Evolutionary conservation across 139 green algal genomes (phyloP).

Genomic region (Tetratostichococcus sp.): DNA sequence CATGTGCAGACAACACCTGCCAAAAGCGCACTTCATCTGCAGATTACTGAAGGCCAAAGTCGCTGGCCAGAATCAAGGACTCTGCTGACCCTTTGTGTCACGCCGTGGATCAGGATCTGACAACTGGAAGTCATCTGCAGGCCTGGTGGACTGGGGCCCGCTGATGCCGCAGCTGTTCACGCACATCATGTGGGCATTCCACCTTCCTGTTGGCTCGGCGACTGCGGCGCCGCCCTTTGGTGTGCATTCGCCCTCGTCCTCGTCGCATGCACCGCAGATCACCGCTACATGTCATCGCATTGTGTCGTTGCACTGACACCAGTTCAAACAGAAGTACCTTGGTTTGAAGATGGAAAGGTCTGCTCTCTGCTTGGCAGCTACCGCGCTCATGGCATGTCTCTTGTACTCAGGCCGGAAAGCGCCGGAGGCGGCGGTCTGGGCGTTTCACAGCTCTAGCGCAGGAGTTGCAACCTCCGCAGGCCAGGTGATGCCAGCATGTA

Average conservation of each 20-base stretch:
- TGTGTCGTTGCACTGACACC: background rate
- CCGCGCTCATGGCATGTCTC: too few relatives aligned
- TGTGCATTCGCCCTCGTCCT: constrained; percentile 5
- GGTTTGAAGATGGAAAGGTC: too few relatives aligned
- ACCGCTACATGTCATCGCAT: too few relatives aligned
- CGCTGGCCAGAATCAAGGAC: too few relatives aligned
- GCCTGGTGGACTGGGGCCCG: constrained; percentile 50
- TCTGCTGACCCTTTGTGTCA: too few relatives aligned
- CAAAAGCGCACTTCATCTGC: too few relatives aligned
- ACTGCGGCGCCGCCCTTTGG: constrained; percentile 32
- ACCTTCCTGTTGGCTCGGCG: constrained; percentile 69
- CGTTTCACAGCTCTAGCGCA: background rate
- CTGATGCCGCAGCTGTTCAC: constrained; percentile 55
- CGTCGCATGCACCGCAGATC: background rate
- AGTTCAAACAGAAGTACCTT: too few relatives aligned
- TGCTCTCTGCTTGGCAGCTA: too few relatives aligned
- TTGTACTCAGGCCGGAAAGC: background rate
- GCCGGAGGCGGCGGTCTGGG: too few relatives aligned
- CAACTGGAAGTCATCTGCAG: constrained; percentile 25
- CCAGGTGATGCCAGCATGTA: background rate
- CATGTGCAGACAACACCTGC: too few relatives aligned
- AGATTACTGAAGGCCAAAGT: too few relatives aligned
- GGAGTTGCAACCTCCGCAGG: background rate
- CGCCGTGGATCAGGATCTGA: too few relatives aligned
- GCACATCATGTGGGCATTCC: constrained; percentile 53